Evolutionary conservation across 148 eudicot species (phyloP), one percentile per base, ranked within the genome.

Genomic region (Dysphania ambrosioides): DNA sequence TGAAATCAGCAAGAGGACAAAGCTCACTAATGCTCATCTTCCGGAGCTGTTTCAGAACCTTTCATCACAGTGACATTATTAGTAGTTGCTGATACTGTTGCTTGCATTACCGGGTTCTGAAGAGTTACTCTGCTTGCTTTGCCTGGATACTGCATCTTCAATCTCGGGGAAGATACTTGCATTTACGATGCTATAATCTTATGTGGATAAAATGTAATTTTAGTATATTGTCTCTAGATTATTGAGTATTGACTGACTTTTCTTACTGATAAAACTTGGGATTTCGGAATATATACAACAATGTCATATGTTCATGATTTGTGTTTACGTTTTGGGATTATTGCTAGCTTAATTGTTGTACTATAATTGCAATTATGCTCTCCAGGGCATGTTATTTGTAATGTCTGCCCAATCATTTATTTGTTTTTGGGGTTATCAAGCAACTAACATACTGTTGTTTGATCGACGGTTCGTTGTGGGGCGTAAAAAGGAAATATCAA

Each of bases 11-110:
- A 90, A 87, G 71, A 87, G 92, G 74, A 90, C 90, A 9, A 88
- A 80, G 81, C 83, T 90, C 55, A 90, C 96, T 0, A 90, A 88
- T 66, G 77, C 88, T 65, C 96, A 88, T 74, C 88, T 90, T 76
- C 96, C 89, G 0, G 96, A 88, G 44, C 83, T 88, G 38, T 88
- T 88, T 70, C 74, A 72, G 72, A 75, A 79, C 59, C 88, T 86
- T 31, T 36, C 73, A 11, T 35, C 70, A 42, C 73, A 57, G 53
- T 64, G 35, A 51, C 64, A 11, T 49, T 51, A 29, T 35, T 40
- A 21, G 70, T 49, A 26, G 31, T 12, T 58, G 35, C 15, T 40
- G 44, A n/a, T 67, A 2, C 23, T 40, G 40, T 53, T 9, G 8
- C 18, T 55, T 44, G n/a, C 62, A 8, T 35, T 3, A 10, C 31